These are phyloP conservation scores for Scedosporium dehoogii DNA, from an alignment of 2,329 filamentous ascomycete genomes.

Conservation along the genomic window DNA sequence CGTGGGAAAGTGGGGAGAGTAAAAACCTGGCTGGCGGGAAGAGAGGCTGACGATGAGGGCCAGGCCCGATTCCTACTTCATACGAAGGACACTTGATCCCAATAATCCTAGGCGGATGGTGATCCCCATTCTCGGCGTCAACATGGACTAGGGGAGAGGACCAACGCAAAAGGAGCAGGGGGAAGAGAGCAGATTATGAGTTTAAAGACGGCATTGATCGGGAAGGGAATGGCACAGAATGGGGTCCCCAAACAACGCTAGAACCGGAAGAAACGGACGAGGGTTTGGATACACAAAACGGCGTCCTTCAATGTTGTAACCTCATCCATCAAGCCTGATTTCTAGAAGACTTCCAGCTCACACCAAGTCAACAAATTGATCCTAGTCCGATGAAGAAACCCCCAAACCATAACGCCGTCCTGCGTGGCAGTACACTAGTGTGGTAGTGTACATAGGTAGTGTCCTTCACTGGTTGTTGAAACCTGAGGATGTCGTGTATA, in stretches of 20 bases:
- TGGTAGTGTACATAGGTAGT: too few relatives aligned
- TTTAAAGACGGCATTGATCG: too few relatives aligned
- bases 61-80: neutral
- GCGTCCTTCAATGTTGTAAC: neutral
- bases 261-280: neutral
- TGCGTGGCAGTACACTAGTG: too few relatives aligned
- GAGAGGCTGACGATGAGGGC: neutral
- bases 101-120: neutral
- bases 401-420: neutral
- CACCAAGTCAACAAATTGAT: neutral
- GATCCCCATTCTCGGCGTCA: neutral
- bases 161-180: neutral
- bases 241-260: neutral
- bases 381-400: neutral
- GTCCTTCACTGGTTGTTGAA: too few relatives aligned
- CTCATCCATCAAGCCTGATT: neutral
- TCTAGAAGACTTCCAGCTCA: neutral
- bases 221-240: neutral
- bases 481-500: too few relatives aligned
- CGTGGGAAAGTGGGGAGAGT: too few relatives aligned
- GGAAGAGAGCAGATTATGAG: neutral
- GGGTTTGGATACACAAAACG: neutral
- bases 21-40: neutral
- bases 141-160: neutral
- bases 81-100: too few relatives aligned